Conservation (phyloP, 73 alveolate species). For the Tetrahymena thermophila region DNA sequence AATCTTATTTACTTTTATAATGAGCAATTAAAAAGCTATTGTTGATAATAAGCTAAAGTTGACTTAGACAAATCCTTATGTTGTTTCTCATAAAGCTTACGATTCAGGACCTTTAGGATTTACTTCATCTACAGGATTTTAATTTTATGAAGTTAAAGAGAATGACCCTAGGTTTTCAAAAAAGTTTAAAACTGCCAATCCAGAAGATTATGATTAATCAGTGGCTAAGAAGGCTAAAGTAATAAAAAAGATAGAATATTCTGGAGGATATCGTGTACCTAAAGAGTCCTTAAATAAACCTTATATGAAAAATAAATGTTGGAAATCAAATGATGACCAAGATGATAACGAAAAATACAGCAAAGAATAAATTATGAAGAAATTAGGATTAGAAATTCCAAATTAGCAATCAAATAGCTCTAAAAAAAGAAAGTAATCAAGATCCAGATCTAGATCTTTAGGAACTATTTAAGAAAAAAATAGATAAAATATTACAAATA, state of each 20-base stretch:
- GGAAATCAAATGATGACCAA: neutral
- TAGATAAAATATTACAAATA: neutral
- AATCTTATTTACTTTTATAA: neutral
- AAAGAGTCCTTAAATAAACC: neutral
- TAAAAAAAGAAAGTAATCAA: neutral
- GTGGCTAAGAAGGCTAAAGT: neutral
- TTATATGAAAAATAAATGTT: neutral
- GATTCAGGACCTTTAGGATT: neutral
- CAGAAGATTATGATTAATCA: neutral
- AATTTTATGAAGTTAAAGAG: neutral
- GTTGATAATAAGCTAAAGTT: neutral
- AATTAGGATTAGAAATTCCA: neutral
- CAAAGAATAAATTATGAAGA: neutral
- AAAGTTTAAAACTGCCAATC: neutral
- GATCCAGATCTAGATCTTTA: neutral
- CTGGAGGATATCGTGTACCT: neutral
- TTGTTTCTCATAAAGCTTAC: neutral
- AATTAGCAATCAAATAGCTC: neutral
- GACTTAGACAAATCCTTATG: neutral
- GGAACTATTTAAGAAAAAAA: neutral
- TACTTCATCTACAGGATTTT: neutral
- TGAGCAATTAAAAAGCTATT: neutral
- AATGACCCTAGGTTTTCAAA: neutral
- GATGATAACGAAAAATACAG: neutral
- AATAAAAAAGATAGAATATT: neutral